phyloP scores from a whole-genome alignment of 805 yeast genomes.

The Candida schatavii region DNA sequence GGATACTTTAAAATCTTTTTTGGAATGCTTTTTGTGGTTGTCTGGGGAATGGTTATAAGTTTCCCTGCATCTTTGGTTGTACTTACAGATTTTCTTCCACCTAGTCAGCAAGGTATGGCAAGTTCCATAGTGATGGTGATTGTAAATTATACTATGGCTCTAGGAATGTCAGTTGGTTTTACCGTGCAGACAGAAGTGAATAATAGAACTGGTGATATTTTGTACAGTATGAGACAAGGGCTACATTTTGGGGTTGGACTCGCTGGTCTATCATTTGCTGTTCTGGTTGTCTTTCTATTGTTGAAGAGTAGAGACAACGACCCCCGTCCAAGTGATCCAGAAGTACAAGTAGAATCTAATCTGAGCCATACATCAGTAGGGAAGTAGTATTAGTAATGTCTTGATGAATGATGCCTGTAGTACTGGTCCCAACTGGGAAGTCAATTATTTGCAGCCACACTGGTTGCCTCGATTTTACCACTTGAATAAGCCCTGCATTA shows the following conservation, averaged over 20 bases:
- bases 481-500: too few species aligned
- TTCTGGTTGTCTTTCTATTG: constrained; percentile 23
- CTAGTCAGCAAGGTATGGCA: constrained; percentile 71
- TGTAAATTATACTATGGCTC: constrained; percentile 67
- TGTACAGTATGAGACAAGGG: constrained; percentile 55
- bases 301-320: constrained; percentile 8
- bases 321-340: too few species aligned
- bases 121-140: constrained; percentile 70
- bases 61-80: constrained; percentile 73
- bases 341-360: too few species aligned
- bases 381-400: too few species aligned
- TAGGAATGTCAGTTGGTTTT: constrained; percentile 66
- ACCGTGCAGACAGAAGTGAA: constrained; percentile 47
- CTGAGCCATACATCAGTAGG: too few species aligned
- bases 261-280: constrained; percentile 46
- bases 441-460: too few species aligned
- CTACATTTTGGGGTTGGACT: constrained; percentile 61
- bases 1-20: constrained; percentile 57
- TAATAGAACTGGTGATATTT: constrained; percentile 7
- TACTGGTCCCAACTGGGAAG: too few species aligned
- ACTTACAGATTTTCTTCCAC: constrained; percentile 57
- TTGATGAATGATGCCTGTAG: too few species aligned
- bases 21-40: constrained; percentile 53
- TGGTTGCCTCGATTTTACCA: too few species aligned
- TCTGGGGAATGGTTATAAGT: constrained; percentile 77